Percentiles rank a stretch among this genome's conserved stretches.
phyloP scores from a whole-genome alignment of 768 basidiomycete species.

The Kwoniella heveanensis region DNA sequence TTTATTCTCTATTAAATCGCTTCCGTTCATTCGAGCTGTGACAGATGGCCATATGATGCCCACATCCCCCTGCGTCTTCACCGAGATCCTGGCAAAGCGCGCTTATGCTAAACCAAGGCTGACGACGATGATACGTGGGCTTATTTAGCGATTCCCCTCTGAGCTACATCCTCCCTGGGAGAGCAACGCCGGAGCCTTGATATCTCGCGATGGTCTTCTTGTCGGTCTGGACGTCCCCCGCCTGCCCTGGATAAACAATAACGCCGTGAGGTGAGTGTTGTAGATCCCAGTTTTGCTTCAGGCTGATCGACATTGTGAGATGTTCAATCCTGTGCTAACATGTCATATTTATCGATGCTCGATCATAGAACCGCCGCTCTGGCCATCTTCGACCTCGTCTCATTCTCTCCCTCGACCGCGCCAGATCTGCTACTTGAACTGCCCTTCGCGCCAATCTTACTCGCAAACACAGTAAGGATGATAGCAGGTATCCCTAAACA shows the following conservation, averaged over 20 bases:
- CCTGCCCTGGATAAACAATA: background rate
- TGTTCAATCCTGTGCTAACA: too few relatives aligned
- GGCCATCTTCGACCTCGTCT: background rate
- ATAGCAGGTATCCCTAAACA: background rate
- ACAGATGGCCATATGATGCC: too few relatives aligned
- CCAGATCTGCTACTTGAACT: background rate
- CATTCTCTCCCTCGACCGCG: background rate
- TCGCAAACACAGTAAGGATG: background rate
- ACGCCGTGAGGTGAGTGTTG: background rate
- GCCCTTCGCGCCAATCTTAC: background rate
- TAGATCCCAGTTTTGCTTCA: too few relatives aligned
- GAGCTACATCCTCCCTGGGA: background rate
- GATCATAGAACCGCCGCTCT: background rate
- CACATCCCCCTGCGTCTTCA: too few relatives aligned
- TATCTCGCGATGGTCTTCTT: background rate
- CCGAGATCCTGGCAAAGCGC: too few relatives aligned
- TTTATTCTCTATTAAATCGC: too few relatives aligned
- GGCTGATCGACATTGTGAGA: too few relatives aligned
- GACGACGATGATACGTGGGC: too few relatives aligned
- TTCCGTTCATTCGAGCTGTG: too few relatives aligned
- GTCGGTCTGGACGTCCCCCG: background rate
- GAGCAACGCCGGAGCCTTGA: background rate
- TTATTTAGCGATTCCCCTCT: background rate
- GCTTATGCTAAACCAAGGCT: too few relatives aligned
- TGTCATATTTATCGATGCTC: too few relatives aligned